Evolutionary conservation across 192 early-diverging fungal genomes (phyloP), one percentile per base, ranked within the genome.

Genomic region (Dimargaris verticillata): DNA sequence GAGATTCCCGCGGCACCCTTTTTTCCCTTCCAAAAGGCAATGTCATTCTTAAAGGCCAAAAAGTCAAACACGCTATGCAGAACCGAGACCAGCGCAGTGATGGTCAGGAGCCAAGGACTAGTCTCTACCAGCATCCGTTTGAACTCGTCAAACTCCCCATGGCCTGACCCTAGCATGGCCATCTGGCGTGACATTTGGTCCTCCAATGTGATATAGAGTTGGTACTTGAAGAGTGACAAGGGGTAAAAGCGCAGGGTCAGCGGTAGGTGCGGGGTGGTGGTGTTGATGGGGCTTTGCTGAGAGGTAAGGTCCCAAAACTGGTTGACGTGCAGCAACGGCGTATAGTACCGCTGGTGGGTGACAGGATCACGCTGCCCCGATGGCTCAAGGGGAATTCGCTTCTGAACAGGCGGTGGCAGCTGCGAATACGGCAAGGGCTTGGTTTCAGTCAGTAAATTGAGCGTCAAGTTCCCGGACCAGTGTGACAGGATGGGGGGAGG

Each of bases 41-140:
- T 86, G 71, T 92, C 87, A 66, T 91, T 94, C 75, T 92, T 94
- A 70, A 94, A 94, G 0, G 91, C 91, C 63, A 94, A 70, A 64
- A 95, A 86, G 67, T 92, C 90, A 77, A 95, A 95, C 1, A 87
- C 60, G 52, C 80, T 83, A 70, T 95, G 92, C 10, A 95, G 66
- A 18, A 85, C 50, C 38, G 86, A 86, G 26, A 93, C 90, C 29
- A 72, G 47, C n/a, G 88, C 73, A 5, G 92, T 95, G 5, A 88
- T 62, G 2, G 69, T 77, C 52, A 95, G 68, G 5, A 95, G 70
- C 52, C 82, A 79, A 3, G 90, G 90, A 68, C 92, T 95, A 42
- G 92, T 95, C 50, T 95, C 92, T 55, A 80, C 61, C 62, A 95
- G 79, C 88, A 92, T 93, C 50, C 88, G 75, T 75, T 95, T 95